A percentile compares a stretch with the other conserved stretches of the same genome.
These are phyloP conservation scores for Chytriomyces confervae DNA, from an alignment of 192 early-diverging fungal species.

Conservation along the genomic window DNA sequence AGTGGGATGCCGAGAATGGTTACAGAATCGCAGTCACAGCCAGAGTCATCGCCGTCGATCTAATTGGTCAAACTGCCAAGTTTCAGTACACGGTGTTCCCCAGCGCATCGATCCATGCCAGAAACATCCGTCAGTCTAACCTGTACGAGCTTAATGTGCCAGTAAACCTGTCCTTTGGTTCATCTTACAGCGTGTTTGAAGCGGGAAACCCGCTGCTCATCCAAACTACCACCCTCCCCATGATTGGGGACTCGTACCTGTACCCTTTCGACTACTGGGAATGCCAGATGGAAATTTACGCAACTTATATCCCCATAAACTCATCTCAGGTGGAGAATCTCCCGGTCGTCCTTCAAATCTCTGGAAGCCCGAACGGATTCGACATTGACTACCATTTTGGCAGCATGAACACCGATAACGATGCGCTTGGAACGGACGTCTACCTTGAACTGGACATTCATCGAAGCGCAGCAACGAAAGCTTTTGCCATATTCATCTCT, in stretches of 20 bases:
- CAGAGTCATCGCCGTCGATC: too few species aligned
- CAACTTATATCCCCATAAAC: not conserved
- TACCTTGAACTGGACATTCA: too few species aligned
- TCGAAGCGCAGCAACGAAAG: not conserved
- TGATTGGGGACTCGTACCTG: not conserved
- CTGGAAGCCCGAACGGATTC: slow-evolving; percentile 14
- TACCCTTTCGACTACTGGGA: not conserved
- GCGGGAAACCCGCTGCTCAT: not conserved
- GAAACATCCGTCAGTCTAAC: too few species aligned
- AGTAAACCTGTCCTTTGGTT: not conserved
- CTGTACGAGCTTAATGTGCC: not conserved
- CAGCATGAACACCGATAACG: too few species aligned
- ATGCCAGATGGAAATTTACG: not conserved
- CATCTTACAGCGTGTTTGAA: not conserved
- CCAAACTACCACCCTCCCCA: not conserved
- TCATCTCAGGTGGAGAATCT: not conserved
- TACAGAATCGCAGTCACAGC: too few species aligned
- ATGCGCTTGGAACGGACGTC: too few species aligned
- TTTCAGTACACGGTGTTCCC: too few species aligned
- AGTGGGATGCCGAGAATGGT: too few species aligned
- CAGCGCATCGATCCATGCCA: too few species aligned
- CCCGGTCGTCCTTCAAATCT: not conserved
- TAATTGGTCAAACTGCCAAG: too few species aligned
- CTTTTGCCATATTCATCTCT: slow-evolving; percentile 1
- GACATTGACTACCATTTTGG: not conserved